Conservation (phyloP, 495 filamentous ascomycete species). For the Penicillium maclennaniae region DNA sequence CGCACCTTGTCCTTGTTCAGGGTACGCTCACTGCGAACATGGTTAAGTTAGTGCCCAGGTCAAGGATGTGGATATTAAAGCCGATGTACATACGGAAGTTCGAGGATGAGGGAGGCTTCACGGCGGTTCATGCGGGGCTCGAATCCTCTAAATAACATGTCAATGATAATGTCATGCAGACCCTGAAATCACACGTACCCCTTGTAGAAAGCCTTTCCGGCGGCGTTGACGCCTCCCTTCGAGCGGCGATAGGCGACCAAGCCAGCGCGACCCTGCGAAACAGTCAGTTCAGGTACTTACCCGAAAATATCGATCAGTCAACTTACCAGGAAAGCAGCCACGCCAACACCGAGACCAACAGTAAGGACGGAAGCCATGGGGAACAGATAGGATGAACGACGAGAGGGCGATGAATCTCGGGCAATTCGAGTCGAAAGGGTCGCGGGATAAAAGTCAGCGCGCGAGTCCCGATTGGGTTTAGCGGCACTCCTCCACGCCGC, state of each 20-base stretch:
- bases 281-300: slow-evolving; percentile 9
- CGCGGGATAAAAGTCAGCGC: slow-evolving; percentile 33
- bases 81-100: slow-evolving; percentile 65
- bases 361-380: slow-evolving; percentile 70
- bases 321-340: slow-evolving; percentile 72
- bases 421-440: neutral
- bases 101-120: slow-evolving; percentile 88
- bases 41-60: slow-evolving; percentile 12
- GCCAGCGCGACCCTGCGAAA: slow-evolving; percentile 77
- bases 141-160: slow-evolving; percentile 59
- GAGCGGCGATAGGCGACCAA: slow-evolving; percentile 83
- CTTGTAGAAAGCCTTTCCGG: slow-evolving; percentile 93
- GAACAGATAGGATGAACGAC: neutral
- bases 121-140: slow-evolving; percentile 87
- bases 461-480: slow-evolving; percentile 24
- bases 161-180: slow-evolving; percentile 2
- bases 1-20: slow-evolving; percentile 88
- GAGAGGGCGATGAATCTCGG: slow-evolving; percentile 1
- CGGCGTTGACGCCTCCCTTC: slow-evolving; percentile 65
- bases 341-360: slow-evolving; percentile 75
- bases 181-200: slow-evolving; percentile 42
- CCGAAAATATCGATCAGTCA: neutral
- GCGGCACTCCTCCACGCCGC: slow-evolving; percentile 28
- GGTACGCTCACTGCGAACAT: slow-evolving; percentile 64
- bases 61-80: neutral